Base-by-base conservation (phyloP, 2,329 filamentous ascomycete species). In the Cladophialophora carrionii region DNA sequence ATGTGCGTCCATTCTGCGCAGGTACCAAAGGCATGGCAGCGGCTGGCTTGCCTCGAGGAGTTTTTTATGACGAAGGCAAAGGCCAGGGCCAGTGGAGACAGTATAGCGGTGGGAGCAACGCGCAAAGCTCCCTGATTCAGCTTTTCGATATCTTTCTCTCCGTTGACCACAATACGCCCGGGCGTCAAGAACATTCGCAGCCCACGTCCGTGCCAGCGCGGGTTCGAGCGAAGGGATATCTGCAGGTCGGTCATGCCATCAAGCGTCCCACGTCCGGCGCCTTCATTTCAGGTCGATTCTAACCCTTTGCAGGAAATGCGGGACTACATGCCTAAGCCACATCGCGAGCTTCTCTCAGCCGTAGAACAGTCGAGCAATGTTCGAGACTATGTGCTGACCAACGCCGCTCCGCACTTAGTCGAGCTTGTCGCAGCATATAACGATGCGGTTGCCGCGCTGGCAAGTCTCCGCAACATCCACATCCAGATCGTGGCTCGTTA, bases 101-200 rank as follows among this genome's bases (percentile, higher is more conserved):
- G 57, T 81, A 83, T 63, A 80, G 81, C 34, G 83, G 83, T 2
- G 83, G 83, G 0, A 84, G 82, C 67, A 85, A 85, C 69, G 83
- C 81, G 0, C 83, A 85, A 69, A 84, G 82, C 72, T 84, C 82
- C 0, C 67, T 85, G 53, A 78, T 85, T 2, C 83, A 85, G 56
- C 81, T 84, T 22, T 82, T 84, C 64, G 83, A 85, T 67, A 81
- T 82, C 6, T 80, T 81, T 1, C 76, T 85, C 2, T 82, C 80
- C 0, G 80, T 85, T 20, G 76, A 80, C 32, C 83, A 85, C 68
- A 71, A 76, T 4, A 75, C 75, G 0, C 77, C 75, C 1, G 81
- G 73, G 77, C 71, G 68, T 64, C 76, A 26, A 71, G 73, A 34
- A 58, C 34, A 5, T 61, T 67, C 10, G 65, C 68, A 37, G 52